Conservation (phyloP, 148 eudicot species). For the Vaccinium vitisidaea region DNA sequence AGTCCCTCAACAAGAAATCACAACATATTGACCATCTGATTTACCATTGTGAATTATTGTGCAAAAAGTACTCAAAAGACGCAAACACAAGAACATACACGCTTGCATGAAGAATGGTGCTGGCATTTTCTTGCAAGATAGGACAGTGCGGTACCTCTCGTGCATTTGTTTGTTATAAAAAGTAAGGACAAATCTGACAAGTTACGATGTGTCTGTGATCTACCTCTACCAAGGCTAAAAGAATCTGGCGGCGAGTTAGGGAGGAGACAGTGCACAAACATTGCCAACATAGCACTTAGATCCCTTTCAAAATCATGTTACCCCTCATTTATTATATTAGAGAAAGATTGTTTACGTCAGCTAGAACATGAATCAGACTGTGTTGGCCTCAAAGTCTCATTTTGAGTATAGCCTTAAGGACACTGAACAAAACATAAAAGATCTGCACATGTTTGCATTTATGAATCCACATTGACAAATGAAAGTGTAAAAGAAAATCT, state of each 20-base stretch:
- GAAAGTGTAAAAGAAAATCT: neutral
- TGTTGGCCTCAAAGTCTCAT: neutral
- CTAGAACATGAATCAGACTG: neutral
- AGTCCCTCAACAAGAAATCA: neutral
- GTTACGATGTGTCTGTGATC: neutral
- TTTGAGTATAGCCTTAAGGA: neutral
- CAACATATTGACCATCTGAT: neutral
- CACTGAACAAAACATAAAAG: neutral
- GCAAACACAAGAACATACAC: neutral
- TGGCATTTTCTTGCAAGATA: conserved; percentile 9
- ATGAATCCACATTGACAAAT: neutral
- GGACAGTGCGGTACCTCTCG: neutral
- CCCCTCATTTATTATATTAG: neutral
- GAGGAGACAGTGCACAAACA: neutral
- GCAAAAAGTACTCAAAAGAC: neutral
- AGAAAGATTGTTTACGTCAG: neutral
- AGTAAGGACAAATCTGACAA: neutral
- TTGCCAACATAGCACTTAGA: neutral
- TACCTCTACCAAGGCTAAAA: neutral
- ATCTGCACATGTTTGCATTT: neutral
- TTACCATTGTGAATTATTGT: neutral
- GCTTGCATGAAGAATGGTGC: neutral
- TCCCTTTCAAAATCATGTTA: neutral
- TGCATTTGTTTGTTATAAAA: neutral
- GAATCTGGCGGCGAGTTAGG: neutral